Base-by-base conservation (phyloP, 352 stramenopile species). In the Phytophthora sansomeana region DNA sequence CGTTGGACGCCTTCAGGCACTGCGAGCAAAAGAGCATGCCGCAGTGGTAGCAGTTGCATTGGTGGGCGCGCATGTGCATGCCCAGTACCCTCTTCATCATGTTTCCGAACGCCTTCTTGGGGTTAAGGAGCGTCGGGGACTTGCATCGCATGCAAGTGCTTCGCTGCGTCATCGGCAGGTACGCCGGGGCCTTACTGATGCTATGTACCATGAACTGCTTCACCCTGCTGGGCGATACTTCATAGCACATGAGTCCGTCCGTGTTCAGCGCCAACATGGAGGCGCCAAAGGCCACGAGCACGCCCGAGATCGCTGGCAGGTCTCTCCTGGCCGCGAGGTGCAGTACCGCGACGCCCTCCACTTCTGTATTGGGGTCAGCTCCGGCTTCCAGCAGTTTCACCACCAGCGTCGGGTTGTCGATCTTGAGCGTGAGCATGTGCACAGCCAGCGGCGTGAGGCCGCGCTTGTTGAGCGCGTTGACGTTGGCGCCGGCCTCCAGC, bases 11-110 rank as follows among this genome's bases (percentile, higher is more conserved):
- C 46, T 78, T 87, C 13, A 92, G 67, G 52, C 86, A 95, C 50
- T 89, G 58, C 21, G 58, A 64, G 60, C 86, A 95, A 52, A 88
- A 95, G 24, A 95, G 64, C 51, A 92, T 75, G 1, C 86, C 86
- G 64, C 86, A 95, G 61, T 93, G 86, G 72, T 93, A 95, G 74
- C 86, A 95, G 58, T 92, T 93, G 71, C 78, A 78, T 56, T 90
- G 75, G 50, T 88, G 76, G 41, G 61, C 64, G 14, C 70, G 67
- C 64, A 86, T 58, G 21, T 72, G 70, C 35, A 78, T 49, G 39
- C 83, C 81, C 17, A 93, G 17, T 1, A 84, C 26, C 28, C 50
- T 76, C 67, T 87, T 91, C 54, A 93, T 65, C 44, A 88, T 73
- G 65, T 91, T 91, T 16, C 63, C 56, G 7, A 91, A 35, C 48